A percentile compares a stretch with the other conserved stretches of the same genome.
phyloP scores from a whole-genome alignment of 83 land plant species.

The Thuja plicata region DNA sequence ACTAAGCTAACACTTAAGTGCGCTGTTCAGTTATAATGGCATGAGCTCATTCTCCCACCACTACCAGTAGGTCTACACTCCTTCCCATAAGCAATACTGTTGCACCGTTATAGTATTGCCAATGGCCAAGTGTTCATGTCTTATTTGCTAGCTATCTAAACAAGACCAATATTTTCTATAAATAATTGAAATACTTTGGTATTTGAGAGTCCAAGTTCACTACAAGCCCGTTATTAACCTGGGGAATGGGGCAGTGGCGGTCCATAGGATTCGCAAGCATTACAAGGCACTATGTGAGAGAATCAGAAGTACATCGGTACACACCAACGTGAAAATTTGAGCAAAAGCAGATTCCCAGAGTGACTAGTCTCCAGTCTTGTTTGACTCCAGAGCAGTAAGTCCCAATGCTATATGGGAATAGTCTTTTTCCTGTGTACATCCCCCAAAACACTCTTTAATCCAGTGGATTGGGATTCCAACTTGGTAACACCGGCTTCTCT shows the following conservation, averaged over 20 bases:
- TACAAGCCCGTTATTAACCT: conserved; percentile 9
- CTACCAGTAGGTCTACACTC: background rate
- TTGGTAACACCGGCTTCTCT: background rate
- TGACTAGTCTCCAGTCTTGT: conserved; percentile 8
- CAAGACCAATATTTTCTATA: background rate
- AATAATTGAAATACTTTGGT: background rate
- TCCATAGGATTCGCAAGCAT: background rate
- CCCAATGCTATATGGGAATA: background rate
- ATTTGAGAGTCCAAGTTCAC: background rate
- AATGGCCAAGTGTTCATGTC: background rate
- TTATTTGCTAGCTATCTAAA: background rate
- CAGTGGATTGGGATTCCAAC: background rate
- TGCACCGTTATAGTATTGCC: background rate
- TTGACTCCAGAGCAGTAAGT: conserved; percentile 5
- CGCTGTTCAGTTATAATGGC: background rate
- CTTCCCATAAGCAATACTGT: conserved; percentile 3
- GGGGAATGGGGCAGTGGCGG: conserved; percentile 3
- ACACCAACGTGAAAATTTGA: conserved; percentile 14
- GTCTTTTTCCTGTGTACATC: background rate
- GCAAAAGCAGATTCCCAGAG: conserved; percentile 5
- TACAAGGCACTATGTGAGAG: conserved; percentile 12
- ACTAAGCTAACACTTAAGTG: background rate
- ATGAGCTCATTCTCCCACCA: conserved; percentile 6
- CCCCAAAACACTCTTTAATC: background rate
- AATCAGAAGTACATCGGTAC: conserved; percentile 14